phyloP scores from a whole-genome alignment of 306 rosid species.

The Benincasa hispida region DNA sequence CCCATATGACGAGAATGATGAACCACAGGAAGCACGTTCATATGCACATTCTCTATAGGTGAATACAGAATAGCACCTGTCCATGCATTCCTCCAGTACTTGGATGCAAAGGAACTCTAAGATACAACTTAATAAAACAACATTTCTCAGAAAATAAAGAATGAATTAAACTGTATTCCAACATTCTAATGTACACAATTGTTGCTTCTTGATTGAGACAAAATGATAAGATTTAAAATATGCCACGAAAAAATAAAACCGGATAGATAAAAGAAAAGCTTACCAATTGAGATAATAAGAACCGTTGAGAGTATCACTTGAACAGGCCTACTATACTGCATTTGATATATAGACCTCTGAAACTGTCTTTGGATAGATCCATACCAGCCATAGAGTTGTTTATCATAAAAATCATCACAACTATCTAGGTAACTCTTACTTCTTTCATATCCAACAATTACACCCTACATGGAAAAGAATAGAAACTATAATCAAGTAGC shows the following conservation, averaged over 20 bases:
- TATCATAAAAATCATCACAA: slow-evolving; percentile 57
- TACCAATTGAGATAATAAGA: slow-evolving; percentile 70
- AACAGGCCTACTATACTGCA: slow-evolving; percentile 70
- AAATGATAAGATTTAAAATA: not conserved
- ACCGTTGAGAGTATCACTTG: slow-evolving; percentile 42
- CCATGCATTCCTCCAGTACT: not conserved
- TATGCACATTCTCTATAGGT: not conserved
- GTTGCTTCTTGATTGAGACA: not conserved
- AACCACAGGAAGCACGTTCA: not conserved
- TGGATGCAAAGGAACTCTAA: not conserved
- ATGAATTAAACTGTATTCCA: not conserved
- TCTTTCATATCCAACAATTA: slow-evolving; percentile 34
- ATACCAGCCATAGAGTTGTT: slow-evolving; percentile 80
- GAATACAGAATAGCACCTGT: not conserved
- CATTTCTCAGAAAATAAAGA: not conserved
- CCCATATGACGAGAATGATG: not conserved
- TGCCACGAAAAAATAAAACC: not conserved
- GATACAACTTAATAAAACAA: not conserved
- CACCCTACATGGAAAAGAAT: slow-evolving; percentile 27
- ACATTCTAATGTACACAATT: not conserved
- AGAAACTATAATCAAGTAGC: not conserved
- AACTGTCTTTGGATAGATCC: slow-evolving; percentile 77
- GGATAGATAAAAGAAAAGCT: slow-evolving; percentile 13
- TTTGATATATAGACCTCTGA: slow-evolving; percentile 82
- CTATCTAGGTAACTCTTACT: slow-evolving; percentile 55